These are phyloP conservation scores for Rhodocollybia butyracea DNA, from an alignment of 768 basidiomycete species.

Conservation along the genomic window DNA sequence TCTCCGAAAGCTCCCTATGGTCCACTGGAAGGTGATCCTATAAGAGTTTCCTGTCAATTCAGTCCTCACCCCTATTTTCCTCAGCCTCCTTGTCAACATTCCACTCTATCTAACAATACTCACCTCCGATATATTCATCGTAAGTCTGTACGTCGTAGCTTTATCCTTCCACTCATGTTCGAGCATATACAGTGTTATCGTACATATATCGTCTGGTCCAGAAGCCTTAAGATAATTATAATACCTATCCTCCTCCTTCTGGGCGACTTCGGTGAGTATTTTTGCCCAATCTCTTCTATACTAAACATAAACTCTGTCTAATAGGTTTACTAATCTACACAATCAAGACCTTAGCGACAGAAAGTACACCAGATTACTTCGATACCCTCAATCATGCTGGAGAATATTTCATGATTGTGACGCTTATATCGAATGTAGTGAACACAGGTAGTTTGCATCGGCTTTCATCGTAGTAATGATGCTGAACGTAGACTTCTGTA, in stretches of 20 bases:
- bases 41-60: too few relatives aligned
- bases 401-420: neutral
- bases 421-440: neutral
- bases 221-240: neutral
- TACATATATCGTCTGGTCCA: neutral
- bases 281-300: neutral
- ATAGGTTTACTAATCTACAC: neutral
- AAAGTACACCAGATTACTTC: neutral
- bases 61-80: too few relatives aligned
- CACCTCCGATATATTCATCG: neutral
- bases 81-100: neutral
- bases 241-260: neutral
- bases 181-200: neutral
- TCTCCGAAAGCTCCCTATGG: neutral
- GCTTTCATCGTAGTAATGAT: neutral
- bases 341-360: neutral
- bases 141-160: neutral
- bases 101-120: neutral
- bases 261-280: neutral
- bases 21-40: neutral
- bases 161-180: too few relatives aligned
- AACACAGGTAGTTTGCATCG: neutral
- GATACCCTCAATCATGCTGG: neutral
- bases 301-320: neutral
- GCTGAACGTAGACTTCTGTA: neutral